Conservation (phyloP, 2,329 filamentous ascomycete species). For the Penicillium concentricum region DNA sequence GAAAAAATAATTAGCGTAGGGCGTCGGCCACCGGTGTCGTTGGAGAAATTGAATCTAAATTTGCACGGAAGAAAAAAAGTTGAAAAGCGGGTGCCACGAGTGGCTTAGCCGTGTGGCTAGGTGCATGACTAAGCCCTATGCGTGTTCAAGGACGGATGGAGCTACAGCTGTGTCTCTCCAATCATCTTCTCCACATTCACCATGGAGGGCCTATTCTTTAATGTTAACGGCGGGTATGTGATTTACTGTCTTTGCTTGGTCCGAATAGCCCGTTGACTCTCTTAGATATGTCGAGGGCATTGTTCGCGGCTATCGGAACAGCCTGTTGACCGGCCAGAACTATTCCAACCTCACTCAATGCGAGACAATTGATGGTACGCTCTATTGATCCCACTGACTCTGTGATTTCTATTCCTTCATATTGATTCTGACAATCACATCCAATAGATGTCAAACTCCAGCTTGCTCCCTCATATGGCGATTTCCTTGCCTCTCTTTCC, state of each 20-base stretch:
- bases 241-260: background rate
- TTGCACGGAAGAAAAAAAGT: slow-evolving; percentile 37
- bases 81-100: slow-evolving; percentile 32
- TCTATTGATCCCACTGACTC: background rate
- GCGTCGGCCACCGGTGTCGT: slow-evolving; percentile 35
- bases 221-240: slow-evolving; percentile 83
- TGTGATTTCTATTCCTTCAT: background rate
- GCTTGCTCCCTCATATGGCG: slow-evolving; percentile 92
- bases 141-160: slow-evolving; percentile 18
- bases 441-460: slow-evolving; percentile 89
- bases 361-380: slow-evolving; percentile 87
- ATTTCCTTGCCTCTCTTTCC: slow-evolving; percentile 89
- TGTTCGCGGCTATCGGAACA: slow-evolving; percentile 93
- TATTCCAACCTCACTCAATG: slow-evolving; percentile 97
- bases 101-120: slow-evolving; percentile 28
- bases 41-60: slow-evolving; percentile 36
- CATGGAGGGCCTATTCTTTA: slow-evolving; percentile 94
- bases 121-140: slow-evolving; percentile 32
- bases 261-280: slow-evolving; percentile 15
- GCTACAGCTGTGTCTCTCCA: slow-evolving; percentile 20
- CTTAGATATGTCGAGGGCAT: slow-evolving; percentile 92
- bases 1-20: slow-evolving; percentile 27
- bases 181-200: slow-evolving; percentile 21
- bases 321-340: slow-evolving; percentile 82
- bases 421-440: slow-evolving; percentile 3